These are phyloP conservation scores for Teunomyces cretensis DNA, from an alignment of 805 yeast genomes.

Conservation along the genomic window DNA sequence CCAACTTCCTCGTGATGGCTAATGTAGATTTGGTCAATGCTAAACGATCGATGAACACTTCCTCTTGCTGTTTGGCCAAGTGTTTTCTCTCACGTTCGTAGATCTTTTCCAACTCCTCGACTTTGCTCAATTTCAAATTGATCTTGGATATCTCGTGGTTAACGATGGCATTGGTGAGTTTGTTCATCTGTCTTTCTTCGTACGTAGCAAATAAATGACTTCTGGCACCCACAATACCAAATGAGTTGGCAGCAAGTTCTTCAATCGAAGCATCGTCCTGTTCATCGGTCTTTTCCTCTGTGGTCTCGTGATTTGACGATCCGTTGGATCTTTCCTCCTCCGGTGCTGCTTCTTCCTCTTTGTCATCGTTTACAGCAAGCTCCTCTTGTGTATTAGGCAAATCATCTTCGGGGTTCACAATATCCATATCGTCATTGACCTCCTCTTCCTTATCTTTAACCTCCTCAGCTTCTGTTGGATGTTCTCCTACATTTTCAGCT, in stretches of 20 bases:
- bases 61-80: slow-evolving; percentile 63
- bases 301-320: background rate
- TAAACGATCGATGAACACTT: slow-evolving; percentile 61
- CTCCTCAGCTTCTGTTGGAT: background rate
- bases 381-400: slow-evolving; percentile 2
- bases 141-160: slow-evolving; percentile 64
- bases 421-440: slow-evolving; percentile 12
- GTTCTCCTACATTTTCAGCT: background rate
- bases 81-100: slow-evolving; percentile 63
- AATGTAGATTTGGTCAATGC: slow-evolving; percentile 63
- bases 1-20: slow-evolving; percentile 48
- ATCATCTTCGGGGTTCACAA: slow-evolving; percentile 9
- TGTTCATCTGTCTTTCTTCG: slow-evolving; percentile 77
- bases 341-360: slow-evolving; percentile 7
- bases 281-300: background rate
- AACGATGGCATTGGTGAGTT: slow-evolving; percentile 54
- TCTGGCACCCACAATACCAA: slow-evolving; percentile 76
- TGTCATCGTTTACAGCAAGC: slow-evolving; percentile 5
- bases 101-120: slow-evolving; percentile 62
- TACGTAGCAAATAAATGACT: slow-evolving; percentile 75
- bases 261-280: slow-evolving; percentile 29
- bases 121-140: slow-evolving; percentile 59
- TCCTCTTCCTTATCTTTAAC: slow-evolving; percentile 11
- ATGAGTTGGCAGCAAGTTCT: slow-evolving; percentile 66
- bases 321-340: slow-evolving; percentile 6